These are phyloP conservation scores for Glaciozyma martinii DNA, from an alignment of 768 basidiomycete species.

Conservation along the genomic window DNA sequence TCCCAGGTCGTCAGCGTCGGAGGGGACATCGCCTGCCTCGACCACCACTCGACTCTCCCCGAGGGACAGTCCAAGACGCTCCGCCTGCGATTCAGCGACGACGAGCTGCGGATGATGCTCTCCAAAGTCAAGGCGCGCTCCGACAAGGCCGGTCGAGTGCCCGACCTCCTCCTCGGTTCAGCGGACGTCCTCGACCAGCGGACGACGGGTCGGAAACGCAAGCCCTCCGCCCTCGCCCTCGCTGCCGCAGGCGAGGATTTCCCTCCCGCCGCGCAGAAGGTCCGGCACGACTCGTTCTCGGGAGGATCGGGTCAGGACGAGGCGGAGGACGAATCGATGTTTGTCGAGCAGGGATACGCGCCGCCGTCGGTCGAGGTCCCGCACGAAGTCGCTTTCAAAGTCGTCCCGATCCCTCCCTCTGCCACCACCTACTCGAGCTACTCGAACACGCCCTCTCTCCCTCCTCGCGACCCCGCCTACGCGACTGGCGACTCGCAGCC, in stretches of 20 bases:
- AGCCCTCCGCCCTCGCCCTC: conserved; percentile 23
- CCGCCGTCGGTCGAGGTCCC: not conserved
- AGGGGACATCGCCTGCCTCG: conserved; percentile 65
- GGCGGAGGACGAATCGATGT: not conserved
- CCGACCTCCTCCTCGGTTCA: conserved; percentile 9
- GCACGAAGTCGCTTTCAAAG: not conserved
- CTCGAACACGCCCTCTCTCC: no score
- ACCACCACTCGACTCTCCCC: conserved; percentile 73
- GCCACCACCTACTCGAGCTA: no score
- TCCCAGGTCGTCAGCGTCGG: conserved; percentile 69
- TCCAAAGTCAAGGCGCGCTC: conserved; percentile 23
- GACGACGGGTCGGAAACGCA: conserved; percentile 20
- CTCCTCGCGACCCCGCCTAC: no score
- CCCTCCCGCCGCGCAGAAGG: conserved; percentile 4
- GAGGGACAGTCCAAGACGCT: conserved; percentile 43
- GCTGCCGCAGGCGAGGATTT: conserved; percentile 23
- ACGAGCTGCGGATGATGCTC: conserved; percentile 25
- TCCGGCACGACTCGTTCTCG: not conserved
- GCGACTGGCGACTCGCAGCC: no score
- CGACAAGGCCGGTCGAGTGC: conserved; percentile 20
- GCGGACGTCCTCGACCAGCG: conserved; percentile 10
- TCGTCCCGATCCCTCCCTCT: no score
- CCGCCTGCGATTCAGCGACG: conserved; percentile 30
- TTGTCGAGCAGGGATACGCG: not conserved
- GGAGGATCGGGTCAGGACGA: not conserved